Conservation (phyloP, 148 eudicot species). For the Cornus suecica region DNA sequence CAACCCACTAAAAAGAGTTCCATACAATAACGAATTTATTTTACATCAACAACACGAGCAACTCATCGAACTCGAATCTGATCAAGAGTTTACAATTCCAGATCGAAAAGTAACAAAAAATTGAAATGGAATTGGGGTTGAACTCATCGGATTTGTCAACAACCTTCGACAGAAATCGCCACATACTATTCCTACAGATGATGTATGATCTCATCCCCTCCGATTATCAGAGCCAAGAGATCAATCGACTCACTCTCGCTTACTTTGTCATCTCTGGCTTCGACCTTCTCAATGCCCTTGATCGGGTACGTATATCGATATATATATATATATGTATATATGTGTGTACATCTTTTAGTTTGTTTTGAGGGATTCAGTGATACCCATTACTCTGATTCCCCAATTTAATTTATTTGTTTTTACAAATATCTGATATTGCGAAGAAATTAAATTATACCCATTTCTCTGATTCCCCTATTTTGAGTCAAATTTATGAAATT, state of each 20-base stretch:
- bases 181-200: conserved; percentile 57
- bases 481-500: no score
- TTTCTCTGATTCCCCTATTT: not conserved
- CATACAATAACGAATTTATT: no score
- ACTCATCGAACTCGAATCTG: no score
- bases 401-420: not conserved
- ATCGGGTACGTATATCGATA: conserved; percentile 47
- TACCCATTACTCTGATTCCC: not conserved
- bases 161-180: conserved; percentile 52
- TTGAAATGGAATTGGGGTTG: not conserved
- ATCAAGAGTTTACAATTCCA: no score
- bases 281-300: conserved; percentile 56
- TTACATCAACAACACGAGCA: no score
- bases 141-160: conserved; percentile 15
- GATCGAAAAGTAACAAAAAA: no score
- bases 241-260: conserved; percentile 86
- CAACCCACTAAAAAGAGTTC: no score
- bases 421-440: not conserved
- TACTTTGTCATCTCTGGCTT: conserved; percentile 82
- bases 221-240: conserved; percentile 68
- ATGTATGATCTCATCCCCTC: conserved; percentile 62
- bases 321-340: no score
- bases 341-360: not conserved
- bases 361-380: not conserved
- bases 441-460: not conserved